Conservation (phyloP, 2,329 filamentous ascomycete species). For the Aspergillus texensis region DNA sequence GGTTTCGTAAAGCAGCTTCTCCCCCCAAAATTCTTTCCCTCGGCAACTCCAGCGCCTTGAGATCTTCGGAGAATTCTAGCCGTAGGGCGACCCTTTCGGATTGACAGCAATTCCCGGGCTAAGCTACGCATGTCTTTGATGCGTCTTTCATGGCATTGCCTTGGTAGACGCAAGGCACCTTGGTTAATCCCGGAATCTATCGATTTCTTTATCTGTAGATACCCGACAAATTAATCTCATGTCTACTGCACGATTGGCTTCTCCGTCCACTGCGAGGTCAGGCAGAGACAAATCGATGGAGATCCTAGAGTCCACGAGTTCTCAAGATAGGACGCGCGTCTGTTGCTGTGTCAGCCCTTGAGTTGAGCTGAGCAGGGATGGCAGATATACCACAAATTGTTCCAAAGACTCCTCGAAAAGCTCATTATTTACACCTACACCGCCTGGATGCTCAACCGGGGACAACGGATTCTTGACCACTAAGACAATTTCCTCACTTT, state of each 20-base stretch:
- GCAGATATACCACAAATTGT: constrained; percentile 51
- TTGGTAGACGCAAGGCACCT: neutral
- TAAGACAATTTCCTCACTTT: constrained; percentile 19
- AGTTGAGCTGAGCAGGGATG: neutral
- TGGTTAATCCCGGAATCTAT: neutral
- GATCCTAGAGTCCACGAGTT: neutral
- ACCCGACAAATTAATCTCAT: neutral
- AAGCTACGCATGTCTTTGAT: neutral
- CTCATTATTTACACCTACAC: constrained; percentile 66
- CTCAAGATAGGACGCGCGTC: constrained; percentile 37
- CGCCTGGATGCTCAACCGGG: constrained; percentile 62
- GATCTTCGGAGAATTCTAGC: neutral
- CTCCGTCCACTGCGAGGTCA: neutral
- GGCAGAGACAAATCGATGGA: neutral
- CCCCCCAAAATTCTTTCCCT: neutral
- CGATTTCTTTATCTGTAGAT: neutral
- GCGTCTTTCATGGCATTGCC: neutral
- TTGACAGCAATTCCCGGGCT: neutral
- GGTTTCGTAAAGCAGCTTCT: neutral
- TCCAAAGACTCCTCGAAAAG: constrained; percentile 63
- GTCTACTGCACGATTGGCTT: neutral
- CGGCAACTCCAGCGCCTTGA: neutral
- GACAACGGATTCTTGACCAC: constrained; percentile 68
- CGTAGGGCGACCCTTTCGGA: neutral
- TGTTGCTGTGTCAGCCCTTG: constrained; percentile 27